Evolutionary conservation across 2,329 filamentous ascomycete genomes (phyloP), one percentile per base, ranked within the genome.

Genomic region (Aspergillus sp.): DNA sequence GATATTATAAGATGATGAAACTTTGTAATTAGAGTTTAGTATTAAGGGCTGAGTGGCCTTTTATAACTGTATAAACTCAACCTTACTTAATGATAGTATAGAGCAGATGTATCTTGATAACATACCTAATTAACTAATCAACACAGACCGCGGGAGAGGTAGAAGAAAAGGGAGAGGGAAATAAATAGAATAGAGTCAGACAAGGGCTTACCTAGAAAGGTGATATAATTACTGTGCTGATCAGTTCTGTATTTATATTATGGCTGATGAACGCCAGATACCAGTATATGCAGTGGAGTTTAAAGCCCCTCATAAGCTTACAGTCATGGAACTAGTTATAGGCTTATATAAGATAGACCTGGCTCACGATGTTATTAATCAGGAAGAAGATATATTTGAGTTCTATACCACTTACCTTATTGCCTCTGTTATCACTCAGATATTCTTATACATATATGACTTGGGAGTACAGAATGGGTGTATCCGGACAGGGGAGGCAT

Each of bases 251-350:
- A 56, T 71, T 23, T 53, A 69, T 40, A 39, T 57, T 17, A 21
- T 61, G 43, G 61, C 60, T 15, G 49, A 68, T 45, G 60, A 66
- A 50, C 59, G 51, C 51, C 27, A 61, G 58, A 62, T 50, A 56
- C 65, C 62, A 33, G 58, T 63, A 4, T 65, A 65, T 57, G 64
- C 68, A 21, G 62, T 70, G n/a, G 58, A 71, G 52, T 69, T 67
- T 40, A 69, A 70, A 54, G 66, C 68, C 4, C 67, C 64, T 8
- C 64, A 69, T 44, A 69, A n/a, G n/a, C n/a, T n/a, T n/a, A n/a
- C n/a, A n/a, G n/a, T n/a, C n/a, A n/a, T n/a, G n/a, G n/a, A 68
- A 50, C 48, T 69, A 39, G 62, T 64, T 27, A n/a, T n/a, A n/a
- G 70, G 69, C 8, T 56, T 72, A 39, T 55, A 63, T 15, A 49